phyloP scores from a whole-genome alignment of 1,284 basidiomycete species.

The Ceratobasidium sp. region DNA sequence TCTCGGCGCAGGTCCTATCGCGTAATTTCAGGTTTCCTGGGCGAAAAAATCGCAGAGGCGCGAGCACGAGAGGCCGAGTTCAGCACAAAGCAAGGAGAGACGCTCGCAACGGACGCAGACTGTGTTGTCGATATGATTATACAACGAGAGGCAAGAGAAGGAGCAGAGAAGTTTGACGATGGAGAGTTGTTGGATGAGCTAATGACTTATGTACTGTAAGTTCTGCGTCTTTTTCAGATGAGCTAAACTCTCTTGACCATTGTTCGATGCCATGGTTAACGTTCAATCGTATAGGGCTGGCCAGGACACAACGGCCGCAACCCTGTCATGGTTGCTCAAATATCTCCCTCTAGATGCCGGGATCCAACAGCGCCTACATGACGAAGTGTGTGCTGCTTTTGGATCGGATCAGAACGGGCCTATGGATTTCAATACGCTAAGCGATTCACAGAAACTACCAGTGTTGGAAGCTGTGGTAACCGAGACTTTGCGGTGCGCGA shows the following conservation, averaged over 20 bases:
- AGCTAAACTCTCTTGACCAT: neutral
- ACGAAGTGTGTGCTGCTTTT: conserved; percentile 14
- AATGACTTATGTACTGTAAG: conserved; percentile 23
- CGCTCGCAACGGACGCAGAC: conserved; percentile 25
- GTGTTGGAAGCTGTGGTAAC: conserved; percentile 20
- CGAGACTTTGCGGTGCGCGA: conserved; percentile 14
- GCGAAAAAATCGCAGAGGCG: neutral
- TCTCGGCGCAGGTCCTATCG: neutral
- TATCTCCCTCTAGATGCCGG: conserved; percentile 10
- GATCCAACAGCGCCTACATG: conserved; percentile 28
- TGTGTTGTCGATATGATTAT: conserved; percentile 35
- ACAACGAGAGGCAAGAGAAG: conserved; percentile 17
- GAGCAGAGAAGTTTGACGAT: neutral
- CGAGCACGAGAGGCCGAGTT: conserved; percentile 8
- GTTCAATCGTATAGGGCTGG: neutral
- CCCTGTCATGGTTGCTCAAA: conserved; percentile 29
- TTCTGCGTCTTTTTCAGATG: neutral
- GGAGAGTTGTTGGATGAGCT: conserved; percentile 31
- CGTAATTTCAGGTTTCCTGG: neutral
- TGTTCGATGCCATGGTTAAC: neutral
- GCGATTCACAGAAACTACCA: conserved; percentile 15
- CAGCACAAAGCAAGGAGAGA: neutral
- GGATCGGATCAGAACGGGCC: neutral
- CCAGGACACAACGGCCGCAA: conserved; percentile 34
- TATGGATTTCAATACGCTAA: neutral